Evolutionary conservation across 1,139 yeast genomes (phyloP).

Genomic region (Pichia sp.): DNA sequence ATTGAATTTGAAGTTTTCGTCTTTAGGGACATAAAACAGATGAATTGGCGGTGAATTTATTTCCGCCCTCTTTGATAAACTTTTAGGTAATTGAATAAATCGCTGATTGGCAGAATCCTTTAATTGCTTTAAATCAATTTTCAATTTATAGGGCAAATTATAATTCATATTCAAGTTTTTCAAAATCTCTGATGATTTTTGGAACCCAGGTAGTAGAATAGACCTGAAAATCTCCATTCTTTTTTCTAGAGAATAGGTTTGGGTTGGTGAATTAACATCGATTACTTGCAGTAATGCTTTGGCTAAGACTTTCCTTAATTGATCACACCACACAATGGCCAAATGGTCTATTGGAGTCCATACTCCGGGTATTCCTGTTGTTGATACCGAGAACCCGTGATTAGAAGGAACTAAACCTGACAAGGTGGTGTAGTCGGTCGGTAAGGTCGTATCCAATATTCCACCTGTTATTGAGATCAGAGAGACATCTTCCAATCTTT

Average conservation of each 20-base stretch:
- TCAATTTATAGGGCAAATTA: slow-evolving; percentile 29
- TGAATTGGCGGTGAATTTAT: slow-evolving; percentile 29
- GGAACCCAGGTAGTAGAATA: slow-evolving; percentile 53
- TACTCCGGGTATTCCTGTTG: slow-evolving; percentile 84
- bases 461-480: slow-evolving; percentile 91
- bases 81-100: slow-evolving; percentile 26
- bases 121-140: slow-evolving; percentile 34
- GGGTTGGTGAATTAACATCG: slow-evolving; percentile 40
- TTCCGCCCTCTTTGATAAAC: slow-evolving; percentile 19
- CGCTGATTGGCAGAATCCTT: slow-evolving; percentile 30
- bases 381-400: slow-evolving; percentile 78
- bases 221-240: slow-evolving; percentile 57
- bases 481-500: slow-evolving; percentile 47
- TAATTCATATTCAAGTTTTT: slow-evolving; percentile 29
- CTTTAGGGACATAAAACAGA: slow-evolving; percentile 32
- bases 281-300: slow-evolving; percentile 55
- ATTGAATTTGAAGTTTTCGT: slow-evolving; percentile 28
- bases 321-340: slow-evolving; percentile 97
- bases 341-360: slow-evolving; percentile 96
- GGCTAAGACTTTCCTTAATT: slow-evolving; percentile 63
- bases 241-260: slow-evolving; percentile 45
- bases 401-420: slow-evolving; percentile 64
- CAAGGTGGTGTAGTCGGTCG: slow-evolving; percentile 87
- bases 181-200: slow-evolving; percentile 7
- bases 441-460: slow-evolving; percentile 69